Evolutionary conservation across 306 rosid genomes (phyloP).

Genomic region (Trichosanthes truncata): DNA sequence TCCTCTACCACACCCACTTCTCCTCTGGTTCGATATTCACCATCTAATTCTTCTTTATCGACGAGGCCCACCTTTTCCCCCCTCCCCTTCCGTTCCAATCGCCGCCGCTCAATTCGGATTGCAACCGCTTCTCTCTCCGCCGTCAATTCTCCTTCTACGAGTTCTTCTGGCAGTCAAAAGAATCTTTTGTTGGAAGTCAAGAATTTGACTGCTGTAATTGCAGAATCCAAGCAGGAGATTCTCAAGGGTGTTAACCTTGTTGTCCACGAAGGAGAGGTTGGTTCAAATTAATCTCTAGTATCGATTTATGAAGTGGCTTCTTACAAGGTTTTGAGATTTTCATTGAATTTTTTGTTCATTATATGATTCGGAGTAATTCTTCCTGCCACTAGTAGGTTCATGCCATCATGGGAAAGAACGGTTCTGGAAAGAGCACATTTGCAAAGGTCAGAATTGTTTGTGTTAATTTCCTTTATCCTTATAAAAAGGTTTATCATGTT

Average conservation of each 20-base stretch:
- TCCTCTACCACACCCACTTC: slow-evolving; percentile 6
- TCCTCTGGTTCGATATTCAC: background rate
- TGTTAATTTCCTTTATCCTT: background rate
- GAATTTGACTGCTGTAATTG: slow-evolving; percentile 63
- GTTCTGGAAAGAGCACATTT: slow-evolving; percentile 93
- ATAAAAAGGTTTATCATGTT: background rate
- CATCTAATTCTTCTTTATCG: slow-evolving; percentile 7
- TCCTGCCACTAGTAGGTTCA: slow-evolving; percentile 37
- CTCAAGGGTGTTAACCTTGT: slow-evolving; percentile 75
- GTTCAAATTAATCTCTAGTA: background rate
- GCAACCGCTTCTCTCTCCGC: slow-evolving; percentile 23
- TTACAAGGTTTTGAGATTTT: background rate
- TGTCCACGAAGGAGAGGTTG: slow-evolving; percentile 64
- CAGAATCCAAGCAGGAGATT: slow-evolving; percentile 49
- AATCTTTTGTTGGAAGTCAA: slow-evolving; percentile 60
- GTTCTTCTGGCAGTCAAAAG: slow-evolving; percentile 15
- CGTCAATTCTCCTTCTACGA: slow-evolving; percentile 14
- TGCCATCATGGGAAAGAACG: slow-evolving; percentile 93
- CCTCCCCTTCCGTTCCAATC: slow-evolving; percentile 14
- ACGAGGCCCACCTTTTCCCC: slow-evolving; percentile 11
- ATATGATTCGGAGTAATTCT: background rate
- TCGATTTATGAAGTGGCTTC: background rate
- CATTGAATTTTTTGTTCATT: background rate
- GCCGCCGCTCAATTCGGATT: background rate
- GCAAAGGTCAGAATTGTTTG: slow-evolving; percentile 47